Evolutionary conservation across 2,329 filamentous ascomycete species (phyloP).

Genomic region (Curvularia spicifera): DNA sequence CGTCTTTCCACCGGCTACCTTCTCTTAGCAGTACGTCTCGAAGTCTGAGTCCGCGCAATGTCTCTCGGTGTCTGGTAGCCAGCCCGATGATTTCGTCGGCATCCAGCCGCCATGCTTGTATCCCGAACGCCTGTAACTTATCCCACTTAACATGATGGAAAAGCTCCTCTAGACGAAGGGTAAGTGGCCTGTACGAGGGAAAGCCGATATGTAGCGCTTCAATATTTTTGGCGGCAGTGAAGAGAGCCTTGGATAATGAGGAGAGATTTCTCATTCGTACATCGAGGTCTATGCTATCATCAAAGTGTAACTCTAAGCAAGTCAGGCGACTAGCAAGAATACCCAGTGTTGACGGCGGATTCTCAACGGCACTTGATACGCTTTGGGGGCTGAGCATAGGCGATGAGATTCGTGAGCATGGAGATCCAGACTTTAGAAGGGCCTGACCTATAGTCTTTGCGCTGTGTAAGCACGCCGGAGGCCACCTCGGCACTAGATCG

Average conservation of each 20-base stretch:
- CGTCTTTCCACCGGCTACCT: conserved; percentile 66
- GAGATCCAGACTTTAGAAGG: conserved; percentile 62
- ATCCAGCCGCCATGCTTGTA: conserved; percentile 68
- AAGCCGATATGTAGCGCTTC: conserved; percentile 70
- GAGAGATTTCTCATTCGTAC: conserved; percentile 65
- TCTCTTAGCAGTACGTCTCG: conserved; percentile 67
- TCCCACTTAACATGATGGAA: conserved; percentile 69
- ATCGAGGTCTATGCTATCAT: conserved; percentile 63
- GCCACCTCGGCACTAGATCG: conserved; percentile 64
- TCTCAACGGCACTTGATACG: conserved; percentile 58
- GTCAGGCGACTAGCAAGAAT: conserved; percentile 64
- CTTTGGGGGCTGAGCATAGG: conserved; percentile 68
- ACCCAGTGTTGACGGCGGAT: conserved; percentile 57
- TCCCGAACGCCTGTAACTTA: conserved; percentile 66
- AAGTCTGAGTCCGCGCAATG: conserved; percentile 65
- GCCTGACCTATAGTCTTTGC: conserved; percentile 65
- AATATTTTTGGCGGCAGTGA: conserved; percentile 65
- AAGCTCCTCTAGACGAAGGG: conserved; percentile 64
- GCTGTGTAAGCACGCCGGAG: conserved; percentile 67
- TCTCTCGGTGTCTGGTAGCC: conserved; percentile 61
- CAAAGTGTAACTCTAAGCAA: conserved; percentile 69
- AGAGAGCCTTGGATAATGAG: conserved; percentile 63
- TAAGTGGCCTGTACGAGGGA: conserved; percentile 62
- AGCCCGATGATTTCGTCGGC: conserved; percentile 66
- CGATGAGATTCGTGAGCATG: conserved; percentile 65